Base-by-base conservation (phyloP, 2,329 filamentous ascomycete species). In the Aspergillaceae sp. region DNA sequence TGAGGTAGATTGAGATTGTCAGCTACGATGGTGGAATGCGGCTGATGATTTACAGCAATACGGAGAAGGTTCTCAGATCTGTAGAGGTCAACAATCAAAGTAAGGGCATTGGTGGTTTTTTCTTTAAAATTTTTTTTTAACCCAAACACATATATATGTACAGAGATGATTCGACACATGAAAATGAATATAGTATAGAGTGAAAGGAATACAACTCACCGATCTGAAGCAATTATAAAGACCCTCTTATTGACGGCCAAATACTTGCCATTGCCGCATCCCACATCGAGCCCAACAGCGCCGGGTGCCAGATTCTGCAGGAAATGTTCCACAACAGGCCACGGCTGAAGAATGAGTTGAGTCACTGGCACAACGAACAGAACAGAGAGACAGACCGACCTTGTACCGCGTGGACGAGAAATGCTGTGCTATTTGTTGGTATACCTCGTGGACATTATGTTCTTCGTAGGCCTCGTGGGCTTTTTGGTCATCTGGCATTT, bases 241-340 rank as follows among this genome's bases (percentile, higher is more conserved):
- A 95, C 70, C 56, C 79, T 69, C 26, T 75, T 76, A 68, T 94
- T 94, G 47, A 94, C 85, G 49, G 78, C 73, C 50, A 97, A 74
- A 65, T 97, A 96, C 74, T 97, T 97, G 56, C 92, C 92, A 70
- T 98, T 98, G 49, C 92, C 92, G 69, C 92, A 97, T 50, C 92
- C 92, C 47, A 97, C 76, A 67, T 98, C 92, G 30, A 95, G 75
- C 7, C 92, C 92, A 46, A 97, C 70, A 42, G 86, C 78, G 28
- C 90, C 91, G 8, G 81, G 70, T 0, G 75, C 63, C 41, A 86
- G 78, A 30, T 73, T 71, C 42, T 74, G 70, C 33, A 97, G 77
- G 64, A 96, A 97, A 33, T 74, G 73, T 51, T 89, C 80, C 46
- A 97, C 86, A 56, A 94, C 84, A 26, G 92, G 92, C 92, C 92